A percentile compares a stretch with the other conserved stretches of the same genome.
These are phyloP conservation scores for Graphiopsis chlorocephala DNA, from an alignment of 2,329 filamentous ascomycete genomes.

Conservation along the genomic window DNA sequence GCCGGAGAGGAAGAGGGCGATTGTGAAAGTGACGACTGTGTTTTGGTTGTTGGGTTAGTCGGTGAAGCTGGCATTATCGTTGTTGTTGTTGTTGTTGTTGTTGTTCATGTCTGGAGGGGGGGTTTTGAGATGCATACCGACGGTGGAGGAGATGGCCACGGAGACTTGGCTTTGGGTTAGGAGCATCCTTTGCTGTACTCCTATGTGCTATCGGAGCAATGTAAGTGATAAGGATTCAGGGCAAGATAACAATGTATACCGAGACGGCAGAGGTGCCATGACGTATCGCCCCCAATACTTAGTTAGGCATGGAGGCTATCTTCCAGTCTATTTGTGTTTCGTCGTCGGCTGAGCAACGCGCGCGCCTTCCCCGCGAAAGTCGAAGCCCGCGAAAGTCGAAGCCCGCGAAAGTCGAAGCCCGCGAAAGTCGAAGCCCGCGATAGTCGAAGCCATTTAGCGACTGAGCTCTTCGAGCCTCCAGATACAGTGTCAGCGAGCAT, in stretches of 20 bases:
- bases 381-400: slow-evolving; percentile 4
- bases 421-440: slow-evolving; percentile 12
- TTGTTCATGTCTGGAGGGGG: neutral
- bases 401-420: slow-evolving; percentile 12
- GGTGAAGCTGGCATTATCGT: neutral
- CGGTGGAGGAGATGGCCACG: slow-evolving; percentile 60
- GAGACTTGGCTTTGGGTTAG: slow-evolving; percentile 71
- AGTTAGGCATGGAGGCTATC: too few species aligned
- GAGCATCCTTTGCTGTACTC: slow-evolving; percentile 45
- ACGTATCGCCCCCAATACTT: slow-evolving; percentile 10
- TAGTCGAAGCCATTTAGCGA: neutral
- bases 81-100: neutral
- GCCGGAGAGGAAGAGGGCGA: slow-evolving; percentile 78
- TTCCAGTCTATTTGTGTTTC: slow-evolving; percentile 6
- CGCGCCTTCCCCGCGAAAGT: slow-evolving; percentile 10
- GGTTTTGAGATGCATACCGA: slow-evolving; percentile 55
- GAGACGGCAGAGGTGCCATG: neutral
- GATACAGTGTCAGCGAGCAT: neutral
- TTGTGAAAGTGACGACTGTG: slow-evolving; percentile 38
- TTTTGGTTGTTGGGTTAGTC: neutral
- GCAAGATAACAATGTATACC: slow-evolving; percentile 5
- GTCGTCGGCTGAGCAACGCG: slow-evolving; percentile 13
- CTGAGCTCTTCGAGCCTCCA: neutral
- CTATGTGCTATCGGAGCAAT: neutral
- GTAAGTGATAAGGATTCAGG: neutral